phyloP scores from a whole-genome alignment of 2,329 filamentous ascomycete species.

The Nothophoma quercina region DNA sequence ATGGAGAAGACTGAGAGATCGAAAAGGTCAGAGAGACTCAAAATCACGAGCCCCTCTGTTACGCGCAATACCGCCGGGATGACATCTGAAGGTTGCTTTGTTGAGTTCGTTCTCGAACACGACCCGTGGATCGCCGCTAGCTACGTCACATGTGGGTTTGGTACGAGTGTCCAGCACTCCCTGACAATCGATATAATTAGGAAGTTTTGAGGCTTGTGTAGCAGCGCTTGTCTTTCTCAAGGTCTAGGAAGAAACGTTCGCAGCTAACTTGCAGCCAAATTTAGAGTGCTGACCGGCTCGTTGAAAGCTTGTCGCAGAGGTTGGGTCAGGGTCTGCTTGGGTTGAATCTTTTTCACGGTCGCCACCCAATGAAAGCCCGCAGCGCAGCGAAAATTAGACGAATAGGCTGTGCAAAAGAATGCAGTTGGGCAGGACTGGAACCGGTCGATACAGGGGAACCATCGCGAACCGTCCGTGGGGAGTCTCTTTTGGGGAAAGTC shows the following conservation, averaged over 20 bases:
- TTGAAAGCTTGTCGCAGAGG: constrained; percentile 10
- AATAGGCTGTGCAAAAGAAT: background rate
- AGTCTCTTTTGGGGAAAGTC: background rate
- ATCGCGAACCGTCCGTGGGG: background rate
- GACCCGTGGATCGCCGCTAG: constrained; percentile 20
- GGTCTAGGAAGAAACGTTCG: constrained; percentile 1
- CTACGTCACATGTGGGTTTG: constrained; percentile 21
- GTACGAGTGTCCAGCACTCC: constrained; percentile 2
- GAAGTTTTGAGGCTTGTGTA: constrained; percentile 1
- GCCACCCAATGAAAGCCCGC: constrained; percentile 10
- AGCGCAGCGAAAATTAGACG: background rate
- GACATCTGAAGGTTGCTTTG: constrained; percentile 18
- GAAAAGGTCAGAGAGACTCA: background rate
- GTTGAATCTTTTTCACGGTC: background rate
- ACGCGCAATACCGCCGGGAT: constrained; percentile 19
- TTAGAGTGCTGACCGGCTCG: constrained; percentile 17
- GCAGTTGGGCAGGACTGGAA: constrained; percentile 7
- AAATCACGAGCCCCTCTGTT: constrained; percentile 11
- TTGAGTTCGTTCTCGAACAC: constrained; percentile 20
- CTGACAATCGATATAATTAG: constrained; percentile 9
- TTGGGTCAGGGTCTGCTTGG: constrained; percentile 14
- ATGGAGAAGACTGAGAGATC: constrained; percentile 4
- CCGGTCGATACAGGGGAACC: background rate
- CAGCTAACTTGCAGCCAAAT: constrained; percentile 17
- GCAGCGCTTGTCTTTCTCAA: constrained; percentile 9